Evolutionary conservation across 148 eudicot species (phyloP), one percentile per base, ranked within the genome.

Genomic region (Fagopyrum esculentum): DNA sequence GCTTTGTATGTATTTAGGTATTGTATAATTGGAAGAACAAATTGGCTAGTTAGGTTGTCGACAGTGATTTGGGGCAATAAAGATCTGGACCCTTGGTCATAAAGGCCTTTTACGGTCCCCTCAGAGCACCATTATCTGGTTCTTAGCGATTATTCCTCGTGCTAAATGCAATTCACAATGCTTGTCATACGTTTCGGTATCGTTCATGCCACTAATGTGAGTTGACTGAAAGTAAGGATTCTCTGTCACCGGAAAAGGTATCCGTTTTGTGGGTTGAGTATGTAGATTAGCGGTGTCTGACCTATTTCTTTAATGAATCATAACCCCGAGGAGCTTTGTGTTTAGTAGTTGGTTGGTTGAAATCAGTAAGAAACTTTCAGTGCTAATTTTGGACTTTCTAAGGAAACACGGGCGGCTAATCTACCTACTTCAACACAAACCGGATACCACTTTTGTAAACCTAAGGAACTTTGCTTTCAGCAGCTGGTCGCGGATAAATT

Each of bases 41-140:
- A 30, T 61, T 61, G 30, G 44, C 46, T 40, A 15, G 2, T 61
- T 66, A 66, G 46, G 6, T 40, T 12, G 13, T 40, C 13, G 46
- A 64, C 70, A 40, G 11, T 64, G 19, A 40, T 64, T 13, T 12
- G 70, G 12, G 17, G 47, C 47, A 66, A 43, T 66, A 40, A 66
- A 66, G 17, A 66, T 35, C 15, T 66, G 71, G 45, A 66, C 71
- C 70, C 71, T 40, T 3, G 6, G 46, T 5, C 15, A 66, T 66
- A 13, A 66, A 66, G 71, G 45, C 46, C 46, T 66, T 35, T 66
- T 40, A 66, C 9, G 71, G 71, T 66, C 71, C 71, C 68, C 17
- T 40, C 71, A 43, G 17, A 46, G 3, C 9, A 40, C 71, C 40
- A 61, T 61, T 3, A 2, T 35, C 10, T 9, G 52, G 52, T 49